Conservation (phyloP, 2,329 filamentous ascomycete genomes). For the Ophiostoma montium region DNA sequence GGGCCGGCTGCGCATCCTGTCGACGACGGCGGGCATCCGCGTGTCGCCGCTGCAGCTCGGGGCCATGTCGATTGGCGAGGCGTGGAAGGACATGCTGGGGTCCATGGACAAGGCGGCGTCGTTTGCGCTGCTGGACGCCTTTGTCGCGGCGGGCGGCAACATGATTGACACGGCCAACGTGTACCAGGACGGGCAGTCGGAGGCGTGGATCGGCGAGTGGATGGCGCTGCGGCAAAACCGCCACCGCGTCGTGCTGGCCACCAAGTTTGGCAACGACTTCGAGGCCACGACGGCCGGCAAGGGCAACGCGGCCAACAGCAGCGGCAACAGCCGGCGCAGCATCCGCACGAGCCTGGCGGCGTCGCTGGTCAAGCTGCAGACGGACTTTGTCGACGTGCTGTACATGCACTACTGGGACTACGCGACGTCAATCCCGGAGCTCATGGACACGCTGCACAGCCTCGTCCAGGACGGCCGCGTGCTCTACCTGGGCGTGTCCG, state of each 20-base stretch:
- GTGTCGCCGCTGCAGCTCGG: slow-evolving; percentile 40
- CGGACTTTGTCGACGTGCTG: slow-evolving; percentile 30
- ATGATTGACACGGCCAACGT: slow-evolving; percentile 52
- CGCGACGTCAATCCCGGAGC: slow-evolving; percentile 26
- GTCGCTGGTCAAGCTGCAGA: slow-evolving; percentile 30
- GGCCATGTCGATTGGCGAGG: slow-evolving; percentile 29
- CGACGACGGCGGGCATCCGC: slow-evolving; percentile 33
- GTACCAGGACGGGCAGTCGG: slow-evolving; percentile 45
- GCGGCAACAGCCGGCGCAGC: slow-evolving; percentile 28
- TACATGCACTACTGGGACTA: slow-evolving; percentile 33
- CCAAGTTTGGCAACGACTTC: slow-evolving; percentile 40
- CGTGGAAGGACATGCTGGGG: slow-evolving; percentile 14
- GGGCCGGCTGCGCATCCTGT: slow-evolving; percentile 37
- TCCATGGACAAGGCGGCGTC: slow-evolving; percentile 15
- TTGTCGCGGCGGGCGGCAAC: slow-evolving; percentile 38
- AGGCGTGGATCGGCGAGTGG: slow-evolving; percentile 44
- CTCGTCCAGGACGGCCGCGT: slow-evolving; percentile 28
- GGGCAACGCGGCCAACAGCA: slow-evolving; percentile 25
- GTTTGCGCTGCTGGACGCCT: slow-evolving; percentile 17
- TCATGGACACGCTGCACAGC: slow-evolving; percentile 28
- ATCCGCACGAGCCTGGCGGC: slow-evolving; percentile 28
- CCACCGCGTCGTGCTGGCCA: slow-evolving; percentile 39
- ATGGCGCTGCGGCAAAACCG: slow-evolving; percentile 33
- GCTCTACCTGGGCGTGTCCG: slow-evolving; percentile 27
- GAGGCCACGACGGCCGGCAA: slow-evolving; percentile 23